phyloP scores from a whole-genome alignment of 1,284 basidiomycete genomes.

The Boletus smithii region DNA sequence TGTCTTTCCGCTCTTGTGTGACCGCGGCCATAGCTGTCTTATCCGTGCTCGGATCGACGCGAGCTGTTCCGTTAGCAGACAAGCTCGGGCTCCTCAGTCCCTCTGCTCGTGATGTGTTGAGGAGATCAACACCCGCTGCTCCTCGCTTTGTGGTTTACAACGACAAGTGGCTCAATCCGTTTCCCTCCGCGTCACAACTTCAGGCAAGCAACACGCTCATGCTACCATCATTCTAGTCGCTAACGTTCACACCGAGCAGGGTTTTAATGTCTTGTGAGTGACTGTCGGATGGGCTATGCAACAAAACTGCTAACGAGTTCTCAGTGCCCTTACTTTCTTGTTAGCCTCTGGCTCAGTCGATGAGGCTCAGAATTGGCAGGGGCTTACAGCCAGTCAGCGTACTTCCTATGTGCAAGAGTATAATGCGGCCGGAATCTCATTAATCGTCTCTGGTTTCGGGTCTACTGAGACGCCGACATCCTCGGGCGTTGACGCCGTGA shows the following conservation, averaged over 20 bases:
- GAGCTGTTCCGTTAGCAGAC: constrained; percentile 20
- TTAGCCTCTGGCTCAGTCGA: constrained; percentile 50
- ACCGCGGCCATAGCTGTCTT: constrained; percentile 5
- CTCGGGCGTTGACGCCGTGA: constrained; percentile 38
- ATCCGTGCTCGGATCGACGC: constrained; percentile 12
- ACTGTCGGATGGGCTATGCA: not conserved
- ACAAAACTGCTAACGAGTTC: not conserved
- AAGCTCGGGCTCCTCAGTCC: constrained; percentile 21
- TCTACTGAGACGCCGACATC: constrained; percentile 44
- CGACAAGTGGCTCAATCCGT: constrained; percentile 42
- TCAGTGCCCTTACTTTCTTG: constrained; percentile 49
- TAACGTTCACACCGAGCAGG: constrained; percentile 21
- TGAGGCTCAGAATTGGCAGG: constrained; percentile 43
- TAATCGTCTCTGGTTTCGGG: constrained; percentile 58
- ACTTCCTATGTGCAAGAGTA: constrained; percentile 47
- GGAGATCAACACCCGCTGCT: constrained; percentile 42
- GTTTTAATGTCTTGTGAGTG: constrained; percentile 43
- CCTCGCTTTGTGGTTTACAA: constrained; percentile 53
- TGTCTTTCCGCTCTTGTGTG: constrained; percentile 17
- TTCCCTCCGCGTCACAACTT: constrained; percentile 41
- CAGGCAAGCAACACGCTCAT: constrained; percentile 29
- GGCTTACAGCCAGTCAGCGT: constrained; percentile 42
- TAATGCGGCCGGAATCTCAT: constrained; percentile 51
- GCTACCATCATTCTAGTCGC: not conserved
- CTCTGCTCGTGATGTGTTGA: constrained; percentile 39